Evolutionary conservation across 306 rosid species (phyloP).

Genomic region (Rosa multiflora): DNA sequence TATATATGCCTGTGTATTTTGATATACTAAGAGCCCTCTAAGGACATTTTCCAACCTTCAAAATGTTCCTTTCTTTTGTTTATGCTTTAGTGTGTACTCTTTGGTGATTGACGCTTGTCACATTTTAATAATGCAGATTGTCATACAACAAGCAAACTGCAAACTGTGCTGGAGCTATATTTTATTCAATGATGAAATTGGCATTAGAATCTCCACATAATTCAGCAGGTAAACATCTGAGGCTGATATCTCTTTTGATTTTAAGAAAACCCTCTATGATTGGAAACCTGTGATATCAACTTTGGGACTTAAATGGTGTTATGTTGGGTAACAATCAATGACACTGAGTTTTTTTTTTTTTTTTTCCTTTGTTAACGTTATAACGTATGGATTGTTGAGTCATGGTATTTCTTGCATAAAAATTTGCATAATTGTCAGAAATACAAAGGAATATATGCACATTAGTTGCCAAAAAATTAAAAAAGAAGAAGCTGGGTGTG

Average conservation of each 20-base stretch:
- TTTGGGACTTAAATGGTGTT: background rate
- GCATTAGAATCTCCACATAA: conserved; percentile 58
- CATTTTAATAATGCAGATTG: conserved; percentile 49
- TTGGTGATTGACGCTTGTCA: conserved; percentile 20
- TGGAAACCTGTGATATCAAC: background rate
- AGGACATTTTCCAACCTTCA: background rate
- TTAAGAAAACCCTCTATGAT: background rate
- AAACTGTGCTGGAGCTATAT: conserved; percentile 92
- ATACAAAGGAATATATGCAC: background rate
- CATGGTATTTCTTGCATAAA: background rate
- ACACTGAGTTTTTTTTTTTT: background rate
- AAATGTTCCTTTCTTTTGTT: background rate
- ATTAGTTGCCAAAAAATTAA: background rate
- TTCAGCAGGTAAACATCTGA: conserved; percentile 58
- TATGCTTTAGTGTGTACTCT: conserved; percentile 6
- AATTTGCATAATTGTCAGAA: background rate
- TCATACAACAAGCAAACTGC: conserved; percentile 74
- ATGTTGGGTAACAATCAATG: background rate
- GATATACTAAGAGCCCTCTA: background rate
- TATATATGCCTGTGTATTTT: background rate
- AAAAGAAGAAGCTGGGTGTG: background rate
- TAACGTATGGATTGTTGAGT: background rate
- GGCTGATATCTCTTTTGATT: conserved; percentile 10
- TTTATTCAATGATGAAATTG: conserved; percentile 77
- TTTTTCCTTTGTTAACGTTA: background rate